Percentiles rank a stretch among this genome's conserved stretches.
Conservation (phyloP, 2,329 filamentous ascomycete genomes). For the Hypoxylon sp. region DNA sequence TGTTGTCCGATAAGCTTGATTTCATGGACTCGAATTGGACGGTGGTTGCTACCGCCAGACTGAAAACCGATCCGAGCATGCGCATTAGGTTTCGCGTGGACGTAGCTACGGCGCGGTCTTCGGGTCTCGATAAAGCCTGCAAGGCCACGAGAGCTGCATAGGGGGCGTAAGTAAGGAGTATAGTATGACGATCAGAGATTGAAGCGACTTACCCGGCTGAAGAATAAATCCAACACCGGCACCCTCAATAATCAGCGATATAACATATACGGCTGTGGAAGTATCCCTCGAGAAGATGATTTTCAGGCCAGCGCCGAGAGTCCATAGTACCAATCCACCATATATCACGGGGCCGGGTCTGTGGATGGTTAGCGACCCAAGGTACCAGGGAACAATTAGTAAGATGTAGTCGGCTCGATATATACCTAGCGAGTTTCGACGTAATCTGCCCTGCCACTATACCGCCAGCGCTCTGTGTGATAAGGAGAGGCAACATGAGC, state of each 20-base stretch:
- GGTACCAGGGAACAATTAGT: not conserved
- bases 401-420: not conserved
- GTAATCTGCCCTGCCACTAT: conserved; percentile 42
- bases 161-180: not conserved
- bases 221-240: conserved; percentile 46
- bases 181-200: not conserved
- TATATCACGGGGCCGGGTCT: conserved; percentile 42
- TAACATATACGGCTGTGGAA: conserved; percentile 35
- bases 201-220: conserved; percentile 40
- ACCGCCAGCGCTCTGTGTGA: conserved; percentile 43
- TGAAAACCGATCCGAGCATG: conserved; percentile 44
- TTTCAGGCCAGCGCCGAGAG: conserved; percentile 45
- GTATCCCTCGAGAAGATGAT: conserved; percentile 43
- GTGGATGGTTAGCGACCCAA: not conserved
- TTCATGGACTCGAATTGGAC: conserved; percentile 37
- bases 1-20: conserved; percentile 17
- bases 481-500: conserved; percentile 44
- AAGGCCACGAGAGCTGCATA: conserved; percentile 47
- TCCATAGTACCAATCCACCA: conserved; percentile 43
- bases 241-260: conserved; percentile 45
- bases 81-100: conserved; percentile 47
- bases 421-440: conserved; percentile 41
- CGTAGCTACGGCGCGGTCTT: conserved; percentile 48
- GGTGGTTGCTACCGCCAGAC: conserved; percentile 40
- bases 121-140: conserved; percentile 40